These are phyloP conservation scores for Gaertneriomyces sp. DNA, from an alignment of 192 early-diverging fungal species.

Conservation along the genomic window DNA sequence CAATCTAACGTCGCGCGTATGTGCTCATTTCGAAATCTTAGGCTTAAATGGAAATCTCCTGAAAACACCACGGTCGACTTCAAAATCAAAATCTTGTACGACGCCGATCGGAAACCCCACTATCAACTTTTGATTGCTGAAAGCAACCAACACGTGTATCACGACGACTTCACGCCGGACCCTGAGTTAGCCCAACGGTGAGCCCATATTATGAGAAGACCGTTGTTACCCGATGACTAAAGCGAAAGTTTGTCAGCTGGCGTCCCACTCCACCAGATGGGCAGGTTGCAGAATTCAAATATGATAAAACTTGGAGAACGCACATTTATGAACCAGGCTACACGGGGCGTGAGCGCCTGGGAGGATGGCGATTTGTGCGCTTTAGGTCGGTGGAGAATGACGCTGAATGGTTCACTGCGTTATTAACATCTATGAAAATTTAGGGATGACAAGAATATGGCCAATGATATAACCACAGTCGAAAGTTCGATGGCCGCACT, in stretches of 20 bases:
- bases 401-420: not conserved
- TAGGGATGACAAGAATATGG: slow-evolving; percentile 74
- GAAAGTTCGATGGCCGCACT: slow-evolving; percentile 67
- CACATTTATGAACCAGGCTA: slow-evolving; percentile 25
- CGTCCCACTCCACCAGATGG: slow-evolving; percentile 32
- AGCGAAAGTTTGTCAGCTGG: slow-evolving; percentile 28
- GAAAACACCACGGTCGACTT: slow-evolving; percentile 55
- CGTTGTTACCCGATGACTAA: not conserved
- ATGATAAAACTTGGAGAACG: slow-evolving; percentile 47
- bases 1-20: not conserved
- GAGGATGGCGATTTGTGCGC: slow-evolving; percentile 49
- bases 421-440: slow-evolving; percentile 33
- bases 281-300: slow-evolving; percentile 49
- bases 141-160: slow-evolving; percentile 29
- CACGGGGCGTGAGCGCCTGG: slow-evolving; percentile 4
- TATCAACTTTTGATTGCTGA: slow-evolving; percentile 21
- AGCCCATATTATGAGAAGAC: not conserved
- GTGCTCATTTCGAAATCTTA: slow-evolving; percentile 24
- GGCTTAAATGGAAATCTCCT: slow-evolving; percentile 63
- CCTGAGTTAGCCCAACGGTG: slow-evolving; percentile 32
- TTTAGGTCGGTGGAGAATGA: slow-evolving; percentile 29
- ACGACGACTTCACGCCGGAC: slow-evolving; percentile 41
- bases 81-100: slow-evolving; percentile 37
- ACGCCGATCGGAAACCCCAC: slow-evolving; percentile 29
- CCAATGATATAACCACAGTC: slow-evolving; percentile 63